Base-by-base conservation (phyloP, 2,329 filamentous ascomycete genomes). In the Diaporthe sp. region DNA sequence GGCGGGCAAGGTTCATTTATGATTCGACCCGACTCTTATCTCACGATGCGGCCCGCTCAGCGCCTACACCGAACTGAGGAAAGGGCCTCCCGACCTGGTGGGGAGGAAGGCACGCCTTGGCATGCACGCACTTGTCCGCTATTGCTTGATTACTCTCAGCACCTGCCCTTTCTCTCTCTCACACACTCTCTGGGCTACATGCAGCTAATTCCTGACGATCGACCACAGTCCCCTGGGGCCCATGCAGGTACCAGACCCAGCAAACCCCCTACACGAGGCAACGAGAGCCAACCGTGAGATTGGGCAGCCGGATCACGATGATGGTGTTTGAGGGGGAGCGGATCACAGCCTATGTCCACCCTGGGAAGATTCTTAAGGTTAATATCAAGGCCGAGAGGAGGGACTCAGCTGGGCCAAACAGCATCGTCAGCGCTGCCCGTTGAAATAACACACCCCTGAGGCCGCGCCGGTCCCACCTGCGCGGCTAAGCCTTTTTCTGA, bases 51-150 rank as follows among this genome's bases (percentile, higher is more conserved):
- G 65, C 31, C 65, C 49, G 65, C 42, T 31, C 65, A 55, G 31
- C 65, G 49, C 65, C 49, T 55, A 42, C 65, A 42, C 49, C 65
- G 34, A 42, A 42, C 65, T 13, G 65, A 70, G 46, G 34, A 49
- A 70, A 70, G 65, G 65, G 34, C 65, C 65, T 70, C 65, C 65
- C 65, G 65, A 70, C 49, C 65, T 55, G n/a, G 65, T 53, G 61
- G 28, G 61, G 61, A 67, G 28, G 42, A 65, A 49, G 25, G 25
- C 10, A 49, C 34, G 61, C 42, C 61, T 67, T 67, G 42, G 60
- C 60, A 62, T 15, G n/a, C 60, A 46, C 60, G n/a, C 60, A 46
- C 60, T 65, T 65, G 60, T 17, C 58, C 25, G 17, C 60, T 19
- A 46, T 34, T 67, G 61, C 42, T 67, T 67, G 61, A 34, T 49